Base-by-base conservation (phyloP, 352 stramenopile species). In the Phytophthora pseudosyringae region DNA sequence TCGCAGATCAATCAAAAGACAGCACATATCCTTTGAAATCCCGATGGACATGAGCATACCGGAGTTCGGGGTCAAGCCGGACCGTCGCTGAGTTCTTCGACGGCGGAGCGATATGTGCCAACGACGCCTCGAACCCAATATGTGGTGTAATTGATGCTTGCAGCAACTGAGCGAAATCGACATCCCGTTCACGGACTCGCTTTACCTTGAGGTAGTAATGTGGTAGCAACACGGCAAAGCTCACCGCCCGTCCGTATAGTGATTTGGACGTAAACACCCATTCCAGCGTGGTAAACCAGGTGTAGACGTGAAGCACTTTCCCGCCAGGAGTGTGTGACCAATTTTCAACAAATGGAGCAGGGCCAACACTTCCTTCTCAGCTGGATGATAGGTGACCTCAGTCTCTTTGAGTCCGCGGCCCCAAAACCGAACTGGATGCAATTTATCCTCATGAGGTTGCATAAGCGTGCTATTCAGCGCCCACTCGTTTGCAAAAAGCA, bases 301-400 rank as follows among this genome's bases (percentile, higher is more conserved):
- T 54, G n/a, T 53, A 44, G 0, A 54, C 32, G 16, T 54, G 31
- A 3, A 54, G 18, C 5, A 16, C 35, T 8, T 44, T 11, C 5
- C 47, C 32, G 47, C 47, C 3, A 54, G 16, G 4, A 44, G 28
- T 7, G 32, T 31, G 9, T 54, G 11, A 11, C 47, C 43, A 1
- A 31, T 16, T n/a, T 43, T 54, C 15, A 44, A 18, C n/a, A 54
- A 15, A 13, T 44, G 32, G 9, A 44, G 9, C 16, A 54, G 10
- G 3, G 47, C 47, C 16, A 54, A 28, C 16, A 54, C 31, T 33
- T 54, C 32, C n/a, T 54, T 54, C 47, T 54, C 47, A 15, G 47
- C 47, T 18, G 31, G 13, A 10, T 44, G 47, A 43, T 53, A 53
- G n/a, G 11, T 28, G 15, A 54, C 3, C 11, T 54, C 47, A 11